These are phyloP conservation scores for Stipa capillata DNA, from an alignment of 176 grass and related monocot species.

Conservation along the genomic window DNA sequence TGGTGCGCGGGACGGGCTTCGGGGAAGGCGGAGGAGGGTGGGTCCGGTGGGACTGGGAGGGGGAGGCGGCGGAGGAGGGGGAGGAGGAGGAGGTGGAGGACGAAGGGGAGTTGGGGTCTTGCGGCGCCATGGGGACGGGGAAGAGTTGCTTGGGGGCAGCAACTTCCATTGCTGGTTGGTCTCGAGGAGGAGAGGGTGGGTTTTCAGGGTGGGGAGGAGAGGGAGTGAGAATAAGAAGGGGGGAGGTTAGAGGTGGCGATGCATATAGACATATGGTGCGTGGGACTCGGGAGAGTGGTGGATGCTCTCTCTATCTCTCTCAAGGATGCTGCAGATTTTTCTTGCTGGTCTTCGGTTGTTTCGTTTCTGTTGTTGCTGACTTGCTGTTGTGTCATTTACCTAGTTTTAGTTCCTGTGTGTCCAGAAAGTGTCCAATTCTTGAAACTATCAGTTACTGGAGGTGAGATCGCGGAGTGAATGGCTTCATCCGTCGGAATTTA, in stretches of 20 bases:
- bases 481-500: too few species aligned
- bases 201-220: conserved; percentile 6
- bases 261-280: neutral
- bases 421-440: too few species aligned
- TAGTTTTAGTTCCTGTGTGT: too few species aligned
- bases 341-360: conserved; percentile 1
- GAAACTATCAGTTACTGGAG: too few species aligned
- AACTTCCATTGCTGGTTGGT: conserved; percentile 29
- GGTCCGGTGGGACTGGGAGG: neutral
- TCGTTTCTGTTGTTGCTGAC: neutral
- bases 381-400: too few species aligned
- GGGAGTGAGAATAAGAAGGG: conserved; percentile 29
- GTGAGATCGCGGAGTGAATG: too few species aligned
- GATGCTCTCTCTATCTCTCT: neutral
- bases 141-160: conserved; percentile 26
- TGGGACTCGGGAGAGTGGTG: neutral
- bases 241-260: conserved; percentile 8
- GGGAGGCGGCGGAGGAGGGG: conserved; percentile 4
- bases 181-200: neutral
- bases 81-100: conserved; percentile 15
- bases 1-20: conserved; percentile 44
- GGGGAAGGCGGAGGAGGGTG: conserved; percentile 13
- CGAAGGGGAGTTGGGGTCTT: conserved; percentile 8
- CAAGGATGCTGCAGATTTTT: neutral
- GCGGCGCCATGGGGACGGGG: conserved; percentile 27